phyloP scores from a whole-genome alignment of 805 yeast species.

The Metschnikowia colocasiae region DNA sequence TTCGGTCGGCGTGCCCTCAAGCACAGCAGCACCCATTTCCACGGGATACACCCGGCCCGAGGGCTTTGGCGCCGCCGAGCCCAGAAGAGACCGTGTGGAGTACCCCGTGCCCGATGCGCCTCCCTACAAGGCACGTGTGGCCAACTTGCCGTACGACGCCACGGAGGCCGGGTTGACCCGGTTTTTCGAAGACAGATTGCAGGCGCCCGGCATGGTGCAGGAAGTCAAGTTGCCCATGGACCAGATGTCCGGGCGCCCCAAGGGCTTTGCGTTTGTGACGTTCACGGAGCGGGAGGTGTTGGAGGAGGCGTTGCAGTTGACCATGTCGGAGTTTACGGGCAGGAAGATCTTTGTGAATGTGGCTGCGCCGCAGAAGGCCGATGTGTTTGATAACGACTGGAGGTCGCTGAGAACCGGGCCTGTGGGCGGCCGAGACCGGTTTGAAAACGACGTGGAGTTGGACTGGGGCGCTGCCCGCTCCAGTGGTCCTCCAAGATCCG shows the following conservation, averaged over 20 bases:
- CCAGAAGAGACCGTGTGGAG: slow-evolving; percentile 53
- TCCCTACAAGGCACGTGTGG: slow-evolving; percentile 87
- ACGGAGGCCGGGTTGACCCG: slow-evolving; percentile 59
- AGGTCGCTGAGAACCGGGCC: slow-evolving; percentile 32
- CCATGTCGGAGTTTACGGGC: slow-evolving; percentile 43
- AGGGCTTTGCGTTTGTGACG: slow-evolving; percentile 54
- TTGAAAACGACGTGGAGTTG: slow-evolving; percentile 49
- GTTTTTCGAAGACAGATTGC: slow-evolving; percentile 59
- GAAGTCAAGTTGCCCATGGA: slow-evolving; percentile 75
- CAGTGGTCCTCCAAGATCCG: slow-evolving; percentile 20
- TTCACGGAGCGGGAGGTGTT: slow-evolving; percentile 44
- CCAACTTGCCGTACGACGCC: slow-evolving; percentile 80
- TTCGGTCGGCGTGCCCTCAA: slow-evolving; percentile 51
- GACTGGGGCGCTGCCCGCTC: slow-evolving; percentile 58
- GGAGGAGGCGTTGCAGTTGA: slow-evolving; percentile 49
- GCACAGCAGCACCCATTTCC: slow-evolving; percentile 17
- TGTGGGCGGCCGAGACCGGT: slow-evolving; percentile 22
- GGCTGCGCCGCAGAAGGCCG: slow-evolving; percentile 53
- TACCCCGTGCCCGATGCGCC: slow-evolving; percentile 87
- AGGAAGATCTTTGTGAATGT: slow-evolving; percentile 53
- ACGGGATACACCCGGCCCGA: slow-evolving; percentile 10
- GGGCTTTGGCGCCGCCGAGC: slow-evolving; percentile 4
- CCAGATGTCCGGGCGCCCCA: slow-evolving; percentile 55
- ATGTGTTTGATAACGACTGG: slow-evolving; percentile 47
- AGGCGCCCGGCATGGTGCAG: slow-evolving; percentile 47